phyloP scores from a whole-genome alignment of 1,139 yeast genomes.

The Zygoascus sp. region DNA sequence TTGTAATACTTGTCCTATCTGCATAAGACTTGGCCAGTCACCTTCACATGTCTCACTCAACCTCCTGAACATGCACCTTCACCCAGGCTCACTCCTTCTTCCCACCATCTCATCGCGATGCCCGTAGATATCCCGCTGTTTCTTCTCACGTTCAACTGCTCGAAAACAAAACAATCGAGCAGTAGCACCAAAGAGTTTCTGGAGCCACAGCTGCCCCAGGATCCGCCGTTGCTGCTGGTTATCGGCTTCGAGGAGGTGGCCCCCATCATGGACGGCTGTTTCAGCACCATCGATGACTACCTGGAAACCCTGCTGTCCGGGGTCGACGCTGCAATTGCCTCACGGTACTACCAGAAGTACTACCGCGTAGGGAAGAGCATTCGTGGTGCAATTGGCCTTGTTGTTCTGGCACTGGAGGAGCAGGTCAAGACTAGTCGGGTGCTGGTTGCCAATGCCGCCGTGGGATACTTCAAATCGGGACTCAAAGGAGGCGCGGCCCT shows the following conservation, averaged over 20 bases:
- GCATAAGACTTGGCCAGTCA: too few species aligned
- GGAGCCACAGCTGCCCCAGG: conserved; percentile 11
- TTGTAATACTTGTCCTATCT: too few species aligned
- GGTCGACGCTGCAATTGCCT: conserved; percentile 41
- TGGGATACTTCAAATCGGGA: conserved; percentile 55
- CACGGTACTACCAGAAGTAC: conserved; percentile 35
- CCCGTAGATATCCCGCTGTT: conserved; percentile 8
- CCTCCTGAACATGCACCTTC: not conserved
- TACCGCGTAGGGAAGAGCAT: conserved; percentile 45
- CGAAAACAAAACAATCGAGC: conserved; percentile 33
- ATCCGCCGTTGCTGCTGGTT: conserved; percentile 47
- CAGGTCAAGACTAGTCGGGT: conserved; percentile 36
- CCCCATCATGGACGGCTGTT: conserved; percentile 59
- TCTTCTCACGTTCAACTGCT: conserved; percentile 41
- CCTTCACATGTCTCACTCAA: too few species aligned
- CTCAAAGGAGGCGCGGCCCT: conserved; percentile 73
- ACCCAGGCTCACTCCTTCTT: not conserved
- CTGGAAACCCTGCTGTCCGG: conserved; percentile 42
- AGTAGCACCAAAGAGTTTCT: conserved; percentile 24
- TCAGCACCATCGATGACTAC: conserved; percentile 41
- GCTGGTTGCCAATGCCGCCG: conserved; percentile 35
- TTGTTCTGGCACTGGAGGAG: conserved; percentile 45
- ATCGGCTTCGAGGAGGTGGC: conserved; percentile 77
- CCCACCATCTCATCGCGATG: not conserved
- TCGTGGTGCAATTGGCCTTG: conserved; percentile 63